Percentiles rank a stretch among this genome's conserved stretches.
Conservation (phyloP, 768 basidiomycete species). For the Boletus patriciae region DNA sequence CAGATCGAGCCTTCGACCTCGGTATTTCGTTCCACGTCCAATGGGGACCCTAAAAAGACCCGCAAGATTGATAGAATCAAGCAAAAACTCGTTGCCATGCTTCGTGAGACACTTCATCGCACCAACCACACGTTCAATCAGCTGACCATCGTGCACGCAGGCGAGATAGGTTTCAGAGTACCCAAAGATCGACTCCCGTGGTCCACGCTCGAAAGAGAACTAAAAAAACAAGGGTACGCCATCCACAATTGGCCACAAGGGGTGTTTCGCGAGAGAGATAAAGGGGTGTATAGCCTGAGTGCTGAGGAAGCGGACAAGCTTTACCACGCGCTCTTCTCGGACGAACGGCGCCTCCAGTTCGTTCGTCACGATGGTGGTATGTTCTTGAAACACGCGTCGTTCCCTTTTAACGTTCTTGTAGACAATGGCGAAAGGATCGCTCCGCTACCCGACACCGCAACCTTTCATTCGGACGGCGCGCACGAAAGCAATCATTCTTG, state of each 20-base stretch:
- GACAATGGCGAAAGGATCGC: no score
- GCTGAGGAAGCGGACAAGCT: background rate
- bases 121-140: background rate
- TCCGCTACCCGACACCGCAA: no score
- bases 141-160: background rate
- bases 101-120: background rate
- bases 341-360: background rate
- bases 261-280: background rate
- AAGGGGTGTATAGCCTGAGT: background rate
- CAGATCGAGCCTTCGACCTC: background rate
- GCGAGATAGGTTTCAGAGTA: background rate
- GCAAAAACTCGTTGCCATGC: constrained; percentile 7
- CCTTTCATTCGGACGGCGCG: no score
- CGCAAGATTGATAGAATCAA: constrained; percentile 5
- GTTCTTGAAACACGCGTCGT: no score
- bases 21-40: no score
- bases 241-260: constrained; percentile 4
- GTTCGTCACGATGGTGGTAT: background rate
- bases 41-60: background rate
- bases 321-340: no score
- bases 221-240: background rate
- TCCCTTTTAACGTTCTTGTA: no score
- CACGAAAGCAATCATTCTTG: no score
- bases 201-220: background rate
- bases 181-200: background rate